Percentiles rank a stretch among this genome's conserved stretches.
Conservation (phyloP, 2,329 filamentous ascomycete genomes). For the Fusarium floridanum region DNA sequence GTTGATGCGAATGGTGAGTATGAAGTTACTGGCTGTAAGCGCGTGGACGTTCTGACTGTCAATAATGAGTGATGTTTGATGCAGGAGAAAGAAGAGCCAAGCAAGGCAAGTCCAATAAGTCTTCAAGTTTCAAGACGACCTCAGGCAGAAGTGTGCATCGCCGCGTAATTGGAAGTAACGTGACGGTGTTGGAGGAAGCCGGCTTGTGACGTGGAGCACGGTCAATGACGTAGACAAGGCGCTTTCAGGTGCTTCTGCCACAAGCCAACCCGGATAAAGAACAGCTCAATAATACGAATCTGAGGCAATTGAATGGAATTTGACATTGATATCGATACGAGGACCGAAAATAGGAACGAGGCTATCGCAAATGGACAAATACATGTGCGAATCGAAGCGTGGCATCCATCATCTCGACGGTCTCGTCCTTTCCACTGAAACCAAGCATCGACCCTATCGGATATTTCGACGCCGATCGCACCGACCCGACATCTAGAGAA, state of each 20-base stretch:
- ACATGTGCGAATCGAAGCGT: background rate
- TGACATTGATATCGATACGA: background rate
- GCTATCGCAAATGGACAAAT: background rate
- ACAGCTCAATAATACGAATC: background rate
- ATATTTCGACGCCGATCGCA: conserved; percentile 9
- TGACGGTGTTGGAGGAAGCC: conserved; percentile 25
- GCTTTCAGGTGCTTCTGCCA: conserved; percentile 22
- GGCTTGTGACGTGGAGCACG: conserved; percentile 30
- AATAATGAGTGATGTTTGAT: background rate
- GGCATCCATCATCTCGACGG: background rate
- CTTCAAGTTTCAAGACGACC: background rate
- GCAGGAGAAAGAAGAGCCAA: background rate
- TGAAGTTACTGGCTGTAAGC: background rate
- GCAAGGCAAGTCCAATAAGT: background rate
- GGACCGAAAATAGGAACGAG: background rate
- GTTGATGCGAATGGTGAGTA: background rate
- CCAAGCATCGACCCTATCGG: conserved; percentile 16
- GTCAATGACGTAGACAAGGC: conserved; percentile 34
- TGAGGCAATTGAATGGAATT: background rate
- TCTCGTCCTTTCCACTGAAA: background rate
- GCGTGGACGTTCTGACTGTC: background rate
- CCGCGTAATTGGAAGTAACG: conserved; percentile 32
- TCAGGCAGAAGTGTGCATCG: conserved; percentile 11
- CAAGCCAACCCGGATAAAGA: conserved; percentile 2
- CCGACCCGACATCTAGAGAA: background rate